A percentile compares a stretch with the other conserved stretches of the same genome.
Evolutionary conservation across 345 rosid genomes (phyloP).

Genomic region (Eucalyptus erythrocorys): DNA sequence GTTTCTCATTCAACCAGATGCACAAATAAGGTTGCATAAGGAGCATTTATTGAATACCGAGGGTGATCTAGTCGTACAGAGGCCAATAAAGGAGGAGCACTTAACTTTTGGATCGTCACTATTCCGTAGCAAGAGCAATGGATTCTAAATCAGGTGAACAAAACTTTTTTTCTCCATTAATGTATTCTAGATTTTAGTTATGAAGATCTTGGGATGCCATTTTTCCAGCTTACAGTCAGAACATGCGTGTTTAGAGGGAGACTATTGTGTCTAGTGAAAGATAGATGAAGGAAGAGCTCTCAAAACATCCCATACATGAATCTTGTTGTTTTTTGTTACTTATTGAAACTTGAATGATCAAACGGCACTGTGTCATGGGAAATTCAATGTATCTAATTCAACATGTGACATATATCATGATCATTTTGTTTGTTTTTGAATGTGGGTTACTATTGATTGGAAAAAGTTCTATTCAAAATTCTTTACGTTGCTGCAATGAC

Average conservation of each 20-base stretch:
- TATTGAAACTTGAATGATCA: neutral
- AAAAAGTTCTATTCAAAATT: neutral
- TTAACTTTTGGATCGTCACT: too few relatives aligned
- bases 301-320: neutral
- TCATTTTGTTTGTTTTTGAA: neutral
- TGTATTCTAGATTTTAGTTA: too few relatives aligned
- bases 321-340: neutral
- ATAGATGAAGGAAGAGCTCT: neutral
- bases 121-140: rapidly evolving
- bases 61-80: rapidly evolving
- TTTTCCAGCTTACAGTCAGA: neutral
- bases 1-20: rapidly evolving
- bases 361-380: rapidly evolving
- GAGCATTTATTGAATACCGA: rapidly evolving
- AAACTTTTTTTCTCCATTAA: too few relatives aligned
- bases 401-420: neutral
- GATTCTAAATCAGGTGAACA: too few relatives aligned
- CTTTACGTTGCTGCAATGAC: neutral
- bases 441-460: neutral
- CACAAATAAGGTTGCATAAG: too few relatives aligned
- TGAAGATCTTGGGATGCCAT: too few relatives aligned
- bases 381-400: neutral
- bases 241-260: neutral
- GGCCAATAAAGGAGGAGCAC: too few relatives aligned
- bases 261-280: neutral